phyloP scores from a whole-genome alignment of 2,329 filamentous ascomycete genomes.

The Penicillium sp. region DNA sequence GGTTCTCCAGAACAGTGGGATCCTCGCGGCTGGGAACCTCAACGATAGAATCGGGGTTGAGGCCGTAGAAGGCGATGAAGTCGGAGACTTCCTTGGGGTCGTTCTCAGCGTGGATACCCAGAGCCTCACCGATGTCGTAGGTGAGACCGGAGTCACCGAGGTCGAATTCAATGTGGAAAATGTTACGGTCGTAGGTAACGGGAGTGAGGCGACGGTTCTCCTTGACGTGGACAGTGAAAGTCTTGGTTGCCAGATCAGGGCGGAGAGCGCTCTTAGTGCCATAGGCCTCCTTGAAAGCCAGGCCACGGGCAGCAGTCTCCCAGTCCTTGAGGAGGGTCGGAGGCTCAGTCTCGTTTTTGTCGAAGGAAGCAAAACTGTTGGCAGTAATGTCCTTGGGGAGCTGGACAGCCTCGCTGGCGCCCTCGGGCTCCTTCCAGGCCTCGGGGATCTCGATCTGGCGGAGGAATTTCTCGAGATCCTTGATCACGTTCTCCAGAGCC shows the following conservation, averaged over 20 bases:
- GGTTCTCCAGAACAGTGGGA: slow-evolving; percentile 69
- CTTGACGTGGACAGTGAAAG: slow-evolving; percentile 82
- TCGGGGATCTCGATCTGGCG: slow-evolving; percentile 73
- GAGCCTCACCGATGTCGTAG: slow-evolving; percentile 95
- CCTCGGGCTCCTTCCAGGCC: slow-evolving; percentile 71
- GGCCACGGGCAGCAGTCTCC: slow-evolving; percentile 79
- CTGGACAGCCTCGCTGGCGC: slow-evolving; percentile 35
- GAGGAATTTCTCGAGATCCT: slow-evolving; percentile 65
- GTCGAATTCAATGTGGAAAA: slow-evolving; percentile 99
- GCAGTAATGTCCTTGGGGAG: slow-evolving; percentile 65
- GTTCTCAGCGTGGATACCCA: slow-evolving; percentile 95
- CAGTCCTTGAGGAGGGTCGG: slow-evolving; percentile 69
- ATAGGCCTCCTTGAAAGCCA: slow-evolving; percentile 94
- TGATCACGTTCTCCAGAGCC: slow-evolving; percentile 58
- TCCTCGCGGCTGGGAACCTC: slow-evolving; percentile 87
- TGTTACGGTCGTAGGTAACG: slow-evolving; percentile 87
- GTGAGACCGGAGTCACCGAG: slow-evolving; percentile 85
- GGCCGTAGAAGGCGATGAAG: slow-evolving; percentile 87
- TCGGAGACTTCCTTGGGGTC: slow-evolving; percentile 72
- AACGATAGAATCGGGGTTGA: slow-evolving; percentile 80
- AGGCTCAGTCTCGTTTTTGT: slow-evolving; percentile 70
- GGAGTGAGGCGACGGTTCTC: slow-evolving; percentile 95
- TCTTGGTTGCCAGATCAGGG: slow-evolving; percentile 83
- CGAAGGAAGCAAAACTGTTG: slow-evolving; percentile 80
- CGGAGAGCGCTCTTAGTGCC: slow-evolving; percentile 70